Conservation (phyloP, 169 alveolate species). For the Miamiensis avidus region DNA sequence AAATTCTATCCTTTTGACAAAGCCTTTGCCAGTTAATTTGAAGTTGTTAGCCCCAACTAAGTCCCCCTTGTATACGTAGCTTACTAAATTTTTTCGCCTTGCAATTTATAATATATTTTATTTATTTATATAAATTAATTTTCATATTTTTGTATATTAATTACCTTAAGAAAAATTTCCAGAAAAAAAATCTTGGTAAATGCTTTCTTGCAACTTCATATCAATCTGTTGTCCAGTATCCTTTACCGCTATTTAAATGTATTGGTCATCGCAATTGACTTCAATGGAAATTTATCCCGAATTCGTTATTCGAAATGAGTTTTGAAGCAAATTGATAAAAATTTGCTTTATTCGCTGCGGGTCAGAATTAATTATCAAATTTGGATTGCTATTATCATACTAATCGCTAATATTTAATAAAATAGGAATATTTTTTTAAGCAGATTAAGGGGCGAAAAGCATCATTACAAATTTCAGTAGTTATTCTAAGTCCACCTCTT, state of each 20-base stretch:
- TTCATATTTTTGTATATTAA: too few species aligned
- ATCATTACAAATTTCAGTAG: background rate
- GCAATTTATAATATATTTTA: too few species aligned
- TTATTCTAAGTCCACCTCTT: background rate
- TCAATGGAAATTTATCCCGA: background rate
- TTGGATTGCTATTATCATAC: background rate
- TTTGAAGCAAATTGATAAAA: background rate
- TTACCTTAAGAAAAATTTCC: background rate
- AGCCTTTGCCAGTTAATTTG: background rate
- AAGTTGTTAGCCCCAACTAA: background rate
- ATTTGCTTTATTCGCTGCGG: background rate
- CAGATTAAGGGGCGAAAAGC: background rate
- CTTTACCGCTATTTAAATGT: background rate
- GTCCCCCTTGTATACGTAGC: background rate
- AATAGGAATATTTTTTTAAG: background rate
- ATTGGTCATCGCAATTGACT: background rate
- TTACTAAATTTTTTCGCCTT: background rate
- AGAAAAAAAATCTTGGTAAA: background rate
- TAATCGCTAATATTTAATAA: too few species aligned
- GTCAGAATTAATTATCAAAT: background rate
- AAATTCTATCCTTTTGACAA: background rate
- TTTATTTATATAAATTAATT: too few species aligned
- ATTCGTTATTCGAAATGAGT: background rate
- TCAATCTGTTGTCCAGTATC: background rate
- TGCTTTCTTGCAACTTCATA: background rate